These are phyloP conservation scores for Debaryomyces maramus DNA, from an alignment of 805 yeast species.

Conservation along the genomic window DNA sequence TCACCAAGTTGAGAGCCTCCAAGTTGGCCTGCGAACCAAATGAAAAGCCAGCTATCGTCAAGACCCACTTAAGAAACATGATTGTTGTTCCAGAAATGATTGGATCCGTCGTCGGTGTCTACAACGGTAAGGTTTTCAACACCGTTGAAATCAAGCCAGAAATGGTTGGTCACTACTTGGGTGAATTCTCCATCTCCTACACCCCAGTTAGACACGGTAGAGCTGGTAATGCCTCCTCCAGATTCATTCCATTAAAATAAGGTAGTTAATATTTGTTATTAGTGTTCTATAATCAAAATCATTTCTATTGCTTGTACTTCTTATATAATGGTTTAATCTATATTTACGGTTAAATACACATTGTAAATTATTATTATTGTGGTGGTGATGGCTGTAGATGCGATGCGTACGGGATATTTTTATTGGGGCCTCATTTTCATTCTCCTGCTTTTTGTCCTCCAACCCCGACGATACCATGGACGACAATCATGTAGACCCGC, in stretches of 20 bases:
- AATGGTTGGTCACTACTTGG: conserved; percentile 99
- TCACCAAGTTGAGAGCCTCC: conserved; percentile 97
- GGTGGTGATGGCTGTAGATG: too few relatives aligned
- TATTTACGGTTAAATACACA: conserved; percentile 9
- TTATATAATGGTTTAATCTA: conserved; percentile 12
- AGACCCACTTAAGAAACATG: conserved; percentile 99
- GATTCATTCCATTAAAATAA: conserved; percentile 70
- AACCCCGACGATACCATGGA: too few relatives aligned
- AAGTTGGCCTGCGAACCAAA: conserved; percentile 84
- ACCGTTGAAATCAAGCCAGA: conserved; percentile 98
- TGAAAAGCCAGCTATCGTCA: conserved; percentile 97
- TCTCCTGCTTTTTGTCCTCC: too few relatives aligned
- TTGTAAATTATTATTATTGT: conserved; percentile 8
- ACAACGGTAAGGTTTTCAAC: conserved; percentile 99
- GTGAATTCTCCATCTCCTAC: conserved; percentile 99
- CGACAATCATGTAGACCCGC: conserved; percentile 14
- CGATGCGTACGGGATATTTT: too few relatives aligned
- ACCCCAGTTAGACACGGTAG: conserved; percentile 99
- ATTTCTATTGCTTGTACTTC: conserved; percentile 1
- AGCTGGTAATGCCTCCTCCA: conserved; percentile 81
- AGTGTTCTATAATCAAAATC: conserved; percentile 12
- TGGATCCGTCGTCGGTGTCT: conserved; percentile 97
- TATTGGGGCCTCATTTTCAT: too few relatives aligned
- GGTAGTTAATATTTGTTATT: conserved; percentile 15
- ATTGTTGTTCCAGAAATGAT: conserved; percentile 99